Evolutionary conservation across 768 basidiomycete species (phyloP).

Genomic region (Trametes cinnabarina): DNA sequence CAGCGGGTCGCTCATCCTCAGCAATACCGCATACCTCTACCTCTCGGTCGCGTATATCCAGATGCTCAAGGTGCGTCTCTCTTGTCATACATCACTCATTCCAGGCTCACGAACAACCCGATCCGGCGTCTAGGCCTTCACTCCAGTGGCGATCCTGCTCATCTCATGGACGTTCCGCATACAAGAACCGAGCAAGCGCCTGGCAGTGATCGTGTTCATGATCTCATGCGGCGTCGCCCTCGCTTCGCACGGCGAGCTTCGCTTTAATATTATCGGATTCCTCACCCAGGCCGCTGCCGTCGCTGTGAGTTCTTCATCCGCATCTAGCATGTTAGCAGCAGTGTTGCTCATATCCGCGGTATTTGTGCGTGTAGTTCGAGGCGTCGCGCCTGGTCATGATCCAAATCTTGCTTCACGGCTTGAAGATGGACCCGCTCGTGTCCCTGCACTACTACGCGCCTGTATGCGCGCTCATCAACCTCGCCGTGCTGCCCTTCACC

Average conservation of each 20-base stretch:
- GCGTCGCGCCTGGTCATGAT: constrained; percentile 95
- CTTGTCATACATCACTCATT: too few relatives aligned
- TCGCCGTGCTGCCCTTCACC: constrained; percentile 83
- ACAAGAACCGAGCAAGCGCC: constrained; percentile 79
- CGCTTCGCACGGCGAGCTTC: constrained; percentile 85
- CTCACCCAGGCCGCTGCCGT: constrained; percentile 85
- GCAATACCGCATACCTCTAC: constrained; percentile 91
- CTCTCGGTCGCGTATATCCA: constrained; percentile 94
- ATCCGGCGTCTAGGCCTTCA: constrained; percentile 65
- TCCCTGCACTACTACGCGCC: constrained; percentile 97
- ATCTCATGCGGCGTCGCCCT: constrained; percentile 89
- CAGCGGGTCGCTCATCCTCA: constrained; percentile 86
- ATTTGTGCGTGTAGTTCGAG: constrained; percentile 71
- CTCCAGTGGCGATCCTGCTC: constrained; percentile 83
- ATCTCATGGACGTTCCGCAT: constrained; percentile 92
- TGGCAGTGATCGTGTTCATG: constrained; percentile 82
- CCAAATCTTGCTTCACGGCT: constrained; percentile 87
- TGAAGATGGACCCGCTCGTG: constrained; percentile 97
- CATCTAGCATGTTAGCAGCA: background rate
- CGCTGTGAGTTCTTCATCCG: constrained; percentile 49
- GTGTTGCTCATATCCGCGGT: background rate
- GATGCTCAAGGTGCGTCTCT: constrained; percentile 76
- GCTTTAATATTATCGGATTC: constrained; percentile 86
- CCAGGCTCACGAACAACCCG: background rate
- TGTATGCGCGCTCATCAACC: constrained; percentile 89